A percentile compares a stretch with the other conserved stretches of the same genome.
Evolutionary conservation across 176 grass and related monocot genomes (phyloP).

Genomic region (Bromus sterilis): DNA sequence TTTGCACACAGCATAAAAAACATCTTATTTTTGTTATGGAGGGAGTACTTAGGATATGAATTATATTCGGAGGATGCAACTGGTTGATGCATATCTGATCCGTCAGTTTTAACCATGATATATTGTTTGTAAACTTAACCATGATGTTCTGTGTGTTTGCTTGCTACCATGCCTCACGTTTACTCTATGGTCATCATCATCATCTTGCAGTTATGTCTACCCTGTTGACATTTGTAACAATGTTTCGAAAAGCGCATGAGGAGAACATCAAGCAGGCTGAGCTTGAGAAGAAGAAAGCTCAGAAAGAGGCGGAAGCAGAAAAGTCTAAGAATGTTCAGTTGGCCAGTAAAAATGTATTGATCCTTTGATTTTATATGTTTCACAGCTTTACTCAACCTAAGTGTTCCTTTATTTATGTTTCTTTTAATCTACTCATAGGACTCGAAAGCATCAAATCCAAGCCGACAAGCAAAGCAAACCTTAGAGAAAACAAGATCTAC

Average conservation of each 20-base stretch:
- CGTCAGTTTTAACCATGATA: too few relatives aligned
- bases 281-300: conserved; percentile 87
- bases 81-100: not conserved
- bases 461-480: conserved; percentile 53
- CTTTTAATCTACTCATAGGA: conserved; percentile 36
- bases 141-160: conserved; percentile 17
- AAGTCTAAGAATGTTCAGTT: conserved; percentile 46
- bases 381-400: not conserved
- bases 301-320: conserved; percentile 74
- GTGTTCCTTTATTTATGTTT: not conserved
- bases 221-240: conserved; percentile 74
- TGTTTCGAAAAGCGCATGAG: conserved; percentile 83
- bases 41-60: too few relatives aligned
- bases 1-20: too few relatives aligned
- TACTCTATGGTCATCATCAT: conserved; percentile 8
- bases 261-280: conserved; percentile 94
- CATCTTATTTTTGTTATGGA: too few relatives aligned
- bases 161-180: not conserved
- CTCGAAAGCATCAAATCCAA: conserved; percentile 47
- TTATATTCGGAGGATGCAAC: not conserved
- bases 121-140: not conserved
- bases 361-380: not conserved
- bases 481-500: conserved; percentile 48
- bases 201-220: conserved; percentile 77
- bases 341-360: conserved; percentile 50